Evolutionary conservation across 345 rosid species (phyloP), one percentile per base, ranked within the genome.

Genomic region (Gossypium turneri): DNA sequence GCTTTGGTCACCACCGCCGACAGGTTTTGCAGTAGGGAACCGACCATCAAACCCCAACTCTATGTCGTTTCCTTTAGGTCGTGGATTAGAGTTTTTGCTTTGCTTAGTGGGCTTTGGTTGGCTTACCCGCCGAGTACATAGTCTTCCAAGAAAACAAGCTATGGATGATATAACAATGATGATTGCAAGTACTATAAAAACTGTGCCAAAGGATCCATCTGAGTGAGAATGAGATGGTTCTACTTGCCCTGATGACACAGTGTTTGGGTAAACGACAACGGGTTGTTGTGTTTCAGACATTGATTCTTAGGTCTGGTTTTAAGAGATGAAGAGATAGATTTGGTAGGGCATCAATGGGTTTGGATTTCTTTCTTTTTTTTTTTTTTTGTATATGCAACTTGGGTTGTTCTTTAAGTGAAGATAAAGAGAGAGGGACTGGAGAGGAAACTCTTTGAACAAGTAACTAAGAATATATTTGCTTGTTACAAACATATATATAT

Each of bases 101-200:
- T 73, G 77, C 17, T 51, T 57, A 10, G 53, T 47, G 9, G 74
- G 57, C 9, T 73, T 41, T 2, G 76, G 41, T 20, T 24, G 47
- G 64, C 24, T 52, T n/a, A 15, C 19, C 38, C 77, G 76, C 67
- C 80, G 67, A 73, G 76, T 86, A 67, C 91, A 88, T 52, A 90
- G 59, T 61, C 90, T 80, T 29, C 91, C 90, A 13, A 90, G 87
- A 52, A 81, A 86, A 78, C 91, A 86, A 75, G 94, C 90, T 34
- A 83, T 73, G 16, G 79, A 85, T 51, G 91, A 90, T 43, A 90
- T 51, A 19, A 88, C 84, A 10, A 86, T 55, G 34, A 90, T 86
- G n/a, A 86, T 87, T 16, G 88, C 90, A 44, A 90, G 82, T 19
- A 88, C 87, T 27, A 90, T 83, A 73, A 85, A 90, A 17, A 85